phyloP scores from a whole-genome alignment of 1,139 yeast species.

The Sugiyamaella paludigena region DNA sequence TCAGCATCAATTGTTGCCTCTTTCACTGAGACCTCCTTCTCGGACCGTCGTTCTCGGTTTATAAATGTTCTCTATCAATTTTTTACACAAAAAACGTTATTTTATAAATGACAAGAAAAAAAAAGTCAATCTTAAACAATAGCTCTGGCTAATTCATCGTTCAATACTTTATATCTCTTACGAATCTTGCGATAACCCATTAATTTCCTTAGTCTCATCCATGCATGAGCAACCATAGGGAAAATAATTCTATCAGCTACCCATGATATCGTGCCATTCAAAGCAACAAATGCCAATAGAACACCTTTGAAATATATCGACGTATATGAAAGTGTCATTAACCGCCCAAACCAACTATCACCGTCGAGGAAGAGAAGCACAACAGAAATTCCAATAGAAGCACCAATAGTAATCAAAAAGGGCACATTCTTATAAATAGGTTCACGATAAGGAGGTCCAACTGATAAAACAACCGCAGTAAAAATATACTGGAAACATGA shows the following conservation, averaged over 20 bases:
- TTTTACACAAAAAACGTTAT: not conserved
- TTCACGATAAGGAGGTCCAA: slow-evolving; percentile 94
- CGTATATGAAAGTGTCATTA: slow-evolving; percentile 73
- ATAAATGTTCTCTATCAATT: not conserved
- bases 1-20: too few species aligned
- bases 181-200: slow-evolving; percentile 32
- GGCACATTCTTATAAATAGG: slow-evolving; percentile 68
- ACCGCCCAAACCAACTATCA: slow-evolving; percentile 54
- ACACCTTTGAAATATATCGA: slow-evolving; percentile 51
- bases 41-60: too few species aligned
- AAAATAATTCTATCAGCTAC: slow-evolving; percentile 45
- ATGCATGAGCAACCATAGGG: slow-evolving; percentile 32
- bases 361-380: slow-evolving; percentile 35
- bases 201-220: slow-evolving; percentile 31
- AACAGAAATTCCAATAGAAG: slow-evolving; percentile 50
- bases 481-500: slow-evolving; percentile 88
- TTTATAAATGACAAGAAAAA: not conserved
- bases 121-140: not conserved
- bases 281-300: slow-evolving; percentile 46
- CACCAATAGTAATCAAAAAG: slow-evolving; percentile 59
- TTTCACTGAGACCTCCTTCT: too few species aligned
- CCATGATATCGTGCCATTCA: slow-evolving; percentile 53
- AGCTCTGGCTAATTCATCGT: slow-evolving; percentile 17
- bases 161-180: slow-evolving; percentile 38
- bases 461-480: slow-evolving; percentile 76